Conservation (phyloP, 768 basidiomycete genomes). For the Pleurotus ostreatus region DNA sequence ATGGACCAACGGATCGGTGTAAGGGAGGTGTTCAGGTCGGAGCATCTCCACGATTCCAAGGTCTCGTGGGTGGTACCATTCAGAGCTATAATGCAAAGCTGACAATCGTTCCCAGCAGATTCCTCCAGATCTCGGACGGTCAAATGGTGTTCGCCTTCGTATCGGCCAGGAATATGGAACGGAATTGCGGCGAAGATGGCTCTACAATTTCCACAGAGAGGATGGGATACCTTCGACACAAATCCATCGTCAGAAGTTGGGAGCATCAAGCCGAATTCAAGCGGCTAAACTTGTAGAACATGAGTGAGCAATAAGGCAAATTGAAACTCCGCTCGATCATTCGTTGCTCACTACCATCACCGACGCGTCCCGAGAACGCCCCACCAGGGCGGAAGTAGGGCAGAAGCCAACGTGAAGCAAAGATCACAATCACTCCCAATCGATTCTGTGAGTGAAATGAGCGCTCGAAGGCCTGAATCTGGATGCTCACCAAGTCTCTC, state of each 20-base stretch:
- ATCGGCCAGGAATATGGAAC: neutral
- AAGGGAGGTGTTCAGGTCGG: neutral
- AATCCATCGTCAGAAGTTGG: neutral
- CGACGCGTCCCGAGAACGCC: too few relatives aligned
- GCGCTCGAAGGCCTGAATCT: too few relatives aligned
- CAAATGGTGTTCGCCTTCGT: neutral
- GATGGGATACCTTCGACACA: neutral
- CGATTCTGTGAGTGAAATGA: too few relatives aligned
- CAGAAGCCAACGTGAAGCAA: too few relatives aligned
- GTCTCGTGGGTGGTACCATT: neutral
- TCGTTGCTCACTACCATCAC: too few relatives aligned
- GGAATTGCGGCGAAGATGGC: neutral
- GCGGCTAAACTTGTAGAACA: too few relatives aligned
- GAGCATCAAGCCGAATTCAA: neutral
- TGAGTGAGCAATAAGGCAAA: too few relatives aligned
- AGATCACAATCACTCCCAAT: too few relatives aligned
- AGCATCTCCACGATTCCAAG: neutral
- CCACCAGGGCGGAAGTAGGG: too few relatives aligned
- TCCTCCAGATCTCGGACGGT: neutral
- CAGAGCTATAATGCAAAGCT: neutral
- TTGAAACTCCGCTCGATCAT: too few relatives aligned
- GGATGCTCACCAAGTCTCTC: too few relatives aligned
- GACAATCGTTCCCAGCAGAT: neutral
- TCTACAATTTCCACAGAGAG: neutral
- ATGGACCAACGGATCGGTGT: neutral